Evolutionary conservation across 352 stramenopile species (phyloP), one percentile per base, ranked within the genome.

Genomic region (Peronospora farinosa): DNA sequence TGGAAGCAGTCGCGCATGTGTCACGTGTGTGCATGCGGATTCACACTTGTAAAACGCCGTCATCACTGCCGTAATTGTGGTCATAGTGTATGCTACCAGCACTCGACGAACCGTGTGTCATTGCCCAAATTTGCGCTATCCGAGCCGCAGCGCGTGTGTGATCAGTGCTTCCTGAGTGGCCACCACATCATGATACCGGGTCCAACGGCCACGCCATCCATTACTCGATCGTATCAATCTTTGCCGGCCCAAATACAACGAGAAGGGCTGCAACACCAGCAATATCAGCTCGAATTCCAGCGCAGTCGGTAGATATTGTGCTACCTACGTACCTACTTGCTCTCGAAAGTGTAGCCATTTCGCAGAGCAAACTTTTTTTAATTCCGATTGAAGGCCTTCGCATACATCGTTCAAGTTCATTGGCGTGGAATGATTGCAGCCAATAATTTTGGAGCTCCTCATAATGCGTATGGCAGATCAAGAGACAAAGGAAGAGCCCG

Each of bases 61-160:
- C 80, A 91, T 56, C 80, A 91, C 59, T 91, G 80, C 60, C 75
- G 80, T 13, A 87, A 88, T 57, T 91, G 80, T 58, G 80, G 80
- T 6, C 72, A 86, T 50, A 87, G 75, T 37, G 78, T 87, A 9
- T 89, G 78, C 57, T 70, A 61, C 36, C 74, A 72, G 40, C 78
- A 89, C 57, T 88, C 79, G 51, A 88, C 70, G 25, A 86, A 90
- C 70, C 77, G 79, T 46, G 77, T 90, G 27, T 68, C 79, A 47
- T 56, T 90, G 55, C 74, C 74, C 38, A 86, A 87, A 46, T 90
- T 86, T 51, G 74, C 62, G 13, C 65, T 90, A 10, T 65, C 68
- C 9, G 74, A 90, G 53, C 72, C 76, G 32, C 79, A 88, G 59
- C 79, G 79, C 28, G 71, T 90, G 47, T 90, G 79, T 45, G 79